Evolutionary conservation across 2,329 filamentous ascomycete genomes (phyloP).

Genomic region (Penicillium olsonii): DNA sequence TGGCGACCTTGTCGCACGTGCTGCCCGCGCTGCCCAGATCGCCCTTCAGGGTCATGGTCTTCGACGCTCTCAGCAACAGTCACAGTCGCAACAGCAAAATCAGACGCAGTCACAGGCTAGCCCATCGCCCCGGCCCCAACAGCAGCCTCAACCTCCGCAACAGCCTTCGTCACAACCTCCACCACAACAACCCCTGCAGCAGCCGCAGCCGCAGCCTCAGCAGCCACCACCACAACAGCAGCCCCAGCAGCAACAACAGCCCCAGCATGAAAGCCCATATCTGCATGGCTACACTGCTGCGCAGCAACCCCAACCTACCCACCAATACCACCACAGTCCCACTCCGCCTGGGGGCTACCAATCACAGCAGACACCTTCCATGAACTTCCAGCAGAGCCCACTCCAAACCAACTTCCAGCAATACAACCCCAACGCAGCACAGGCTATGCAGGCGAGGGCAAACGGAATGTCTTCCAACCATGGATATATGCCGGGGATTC

Average conservation of each 20-base stretch:
- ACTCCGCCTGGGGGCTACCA: constrained; percentile 38
- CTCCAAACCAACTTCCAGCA: constrained; percentile 45
- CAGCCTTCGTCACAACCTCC: constrained; percentile 23
- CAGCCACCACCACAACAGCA: constrained; percentile 24
- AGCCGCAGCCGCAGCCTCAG: constrained; percentile 20
- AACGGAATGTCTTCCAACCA: constrained; percentile 41
- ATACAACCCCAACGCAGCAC: constrained; percentile 38
- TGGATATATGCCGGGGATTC: constrained; percentile 48
- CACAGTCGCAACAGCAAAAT: constrained; percentile 35
- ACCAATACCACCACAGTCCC: constrained; percentile 38
- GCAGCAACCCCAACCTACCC: constrained; percentile 31
- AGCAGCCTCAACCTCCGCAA: constrained; percentile 28
- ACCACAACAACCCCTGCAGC: constrained; percentile 29
- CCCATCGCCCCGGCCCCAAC: constrained; percentile 25
- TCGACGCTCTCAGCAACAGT: constrained; percentile 37
- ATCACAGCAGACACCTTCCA: constrained; percentile 28
- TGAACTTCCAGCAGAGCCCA: constrained; percentile 44
- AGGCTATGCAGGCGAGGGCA: constrained; percentile 31
- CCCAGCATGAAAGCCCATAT: constrained; percentile 33
- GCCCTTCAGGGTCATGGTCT: constrained; percentile 48
- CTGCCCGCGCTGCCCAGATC: constrained; percentile 50
- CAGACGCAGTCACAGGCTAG: constrained; percentile 22
- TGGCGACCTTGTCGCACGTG: constrained; percentile 50
- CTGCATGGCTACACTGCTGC: constrained; percentile 38
- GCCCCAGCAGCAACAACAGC: constrained; percentile 18